These are phyloP conservation scores for Mycoemilia scoparia DNA, from an alignment of 192 early-diverging fungal genomes.

Conservation along the genomic window DNA sequence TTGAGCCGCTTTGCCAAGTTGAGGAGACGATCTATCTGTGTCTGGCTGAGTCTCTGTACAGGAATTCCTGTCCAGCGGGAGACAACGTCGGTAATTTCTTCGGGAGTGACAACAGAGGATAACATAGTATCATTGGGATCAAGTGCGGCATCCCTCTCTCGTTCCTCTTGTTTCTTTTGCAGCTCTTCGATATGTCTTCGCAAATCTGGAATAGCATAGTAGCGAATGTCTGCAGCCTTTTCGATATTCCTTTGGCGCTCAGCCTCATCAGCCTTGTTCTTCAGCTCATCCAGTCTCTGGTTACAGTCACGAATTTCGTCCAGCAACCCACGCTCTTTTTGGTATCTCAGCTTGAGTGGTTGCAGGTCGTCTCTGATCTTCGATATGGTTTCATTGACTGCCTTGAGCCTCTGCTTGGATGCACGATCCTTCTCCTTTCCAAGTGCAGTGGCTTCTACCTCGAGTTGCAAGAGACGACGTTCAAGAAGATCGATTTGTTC, in stretches of 20 bases:
- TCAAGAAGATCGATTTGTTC: constrained; percentile 94
- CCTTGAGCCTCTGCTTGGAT: constrained; percentile 56
- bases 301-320: constrained; percentile 75
- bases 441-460: constrained; percentile 88
- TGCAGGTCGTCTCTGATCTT: constrained; percentile 68
- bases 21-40: constrained; percentile 72
- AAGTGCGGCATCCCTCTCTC: constrained; percentile 38
- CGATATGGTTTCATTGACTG: constrained; percentile 68
- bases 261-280: constrained; percentile 72
- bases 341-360: constrained; percentile 73
- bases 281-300: constrained; percentile 74
- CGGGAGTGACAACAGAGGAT: constrained; percentile 70
- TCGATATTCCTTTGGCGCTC: constrained; percentile 64
- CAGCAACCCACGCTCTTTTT: constrained; percentile 67
- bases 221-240: constrained; percentile 82
- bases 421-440: constrained; percentile 79
- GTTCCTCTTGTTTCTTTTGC: constrained; percentile 40
- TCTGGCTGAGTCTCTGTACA: constrained; percentile 67
- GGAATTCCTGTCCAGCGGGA: constrained; percentile 95
- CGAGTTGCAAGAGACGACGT: constrained; percentile 76
- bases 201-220: constrained; percentile 83
- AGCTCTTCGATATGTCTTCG: constrained; percentile 56
- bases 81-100: constrained; percentile 89
- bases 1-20: constrained; percentile 55
- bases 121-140: constrained; percentile 39